A percentile compares a stretch with the other conserved stretches of the same genome.
phyloP scores from a whole-genome alignment of 768 basidiomycete species.

The Pleurotus tuoliensis region DNA sequence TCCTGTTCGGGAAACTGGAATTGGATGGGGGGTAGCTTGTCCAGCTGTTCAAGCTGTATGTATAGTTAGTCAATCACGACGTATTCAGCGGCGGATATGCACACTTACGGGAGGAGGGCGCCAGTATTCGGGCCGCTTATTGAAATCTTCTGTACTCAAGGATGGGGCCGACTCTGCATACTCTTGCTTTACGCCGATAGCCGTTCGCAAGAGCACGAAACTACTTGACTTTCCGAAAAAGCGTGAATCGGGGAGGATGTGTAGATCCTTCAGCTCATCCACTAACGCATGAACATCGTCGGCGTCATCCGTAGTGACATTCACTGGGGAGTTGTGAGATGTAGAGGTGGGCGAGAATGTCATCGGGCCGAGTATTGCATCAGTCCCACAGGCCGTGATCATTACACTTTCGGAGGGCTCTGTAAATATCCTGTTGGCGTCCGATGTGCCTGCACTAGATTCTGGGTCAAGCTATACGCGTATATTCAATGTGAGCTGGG shows the following conservation, averaged over 20 bases:
- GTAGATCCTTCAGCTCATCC: slow-evolving; percentile 30
- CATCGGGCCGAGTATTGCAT: neutral
- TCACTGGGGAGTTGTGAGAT: slow-evolving; percentile 9
- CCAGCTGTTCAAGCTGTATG: too few species aligned
- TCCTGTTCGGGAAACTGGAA: slow-evolving; percentile 44
- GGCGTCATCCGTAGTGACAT: slow-evolving; percentile 26
- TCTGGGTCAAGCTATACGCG: slow-evolving; percentile 58
- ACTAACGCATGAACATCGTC: slow-evolving; percentile 24
- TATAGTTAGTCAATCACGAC: too few species aligned
- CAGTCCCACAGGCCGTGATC: neutral
- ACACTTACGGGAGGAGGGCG: too few species aligned
- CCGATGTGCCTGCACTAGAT: slow-evolving; percentile 48
- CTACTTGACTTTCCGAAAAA: slow-evolving; percentile 59
- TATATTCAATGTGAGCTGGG: neutral
- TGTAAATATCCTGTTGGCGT: slow-evolving; percentile 35
- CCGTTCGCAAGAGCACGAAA: slow-evolving; percentile 48
- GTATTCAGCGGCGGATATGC: too few species aligned
- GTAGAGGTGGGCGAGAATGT: neutral
- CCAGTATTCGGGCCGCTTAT: slow-evolving; percentile 36
- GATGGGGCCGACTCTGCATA: slow-evolving; percentile 28
- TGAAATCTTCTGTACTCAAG: slow-evolving; percentile 9
- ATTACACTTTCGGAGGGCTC: slow-evolving; percentile 1
- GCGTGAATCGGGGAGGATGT: slow-evolving; percentile 33
- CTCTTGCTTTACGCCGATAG: slow-evolving; percentile 57
- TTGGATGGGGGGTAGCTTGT: neutral